Base-by-base conservation (phyloP, 2,329 filamentous ascomycete species). In the Ambrosiella beaveri region DNA sequence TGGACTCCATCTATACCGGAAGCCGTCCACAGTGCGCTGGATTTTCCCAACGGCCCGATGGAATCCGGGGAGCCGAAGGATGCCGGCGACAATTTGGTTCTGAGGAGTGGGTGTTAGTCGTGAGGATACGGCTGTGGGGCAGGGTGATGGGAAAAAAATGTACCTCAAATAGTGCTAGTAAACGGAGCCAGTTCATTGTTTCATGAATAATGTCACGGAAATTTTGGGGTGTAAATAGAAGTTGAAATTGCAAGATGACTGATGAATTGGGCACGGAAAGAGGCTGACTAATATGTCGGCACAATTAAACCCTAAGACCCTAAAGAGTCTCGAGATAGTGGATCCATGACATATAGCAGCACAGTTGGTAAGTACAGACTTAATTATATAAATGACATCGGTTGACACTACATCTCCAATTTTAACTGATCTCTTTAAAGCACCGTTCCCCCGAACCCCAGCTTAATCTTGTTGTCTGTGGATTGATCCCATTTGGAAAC, bases 41-140 rank as follows among this genome's bases (percentile, higher is more conserved):
- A 80, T 74, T n/a, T 72, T 70, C 7, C 74, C 73, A 44, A 80
- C 77, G 2, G 71, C 71, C 61, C 71, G 72, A 61, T 79, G 76
- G 64, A 79, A 80, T 7, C 69, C 67, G 1, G 75, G 76, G 13
- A 71, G 75, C 27, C 71, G 69, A 13, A 80, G 73, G 57, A 79
- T 74, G 19, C 38, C 39, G 7, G 58, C 58, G 27, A 59, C 58
- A 40, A 59, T 57, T 40, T 57, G 49, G 40, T 59, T 36, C 73
- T 77, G 40, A 3, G 17, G n/a, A 12, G 7, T 13, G 44, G 11
- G 9, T 41, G 11, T 41, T 41, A n/a, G 40, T 41, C n/a, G 7
- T n/a, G 3, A n/a, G 11, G 11, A 47, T 27, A 27, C 27, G 27
- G 27, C 27, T 27, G 27, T 27, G 27, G 3, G 19, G 9, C 37